Conservation (phyloP, 2,329 filamentous ascomycete species). For the Colletotrichum kahawae region DNA sequence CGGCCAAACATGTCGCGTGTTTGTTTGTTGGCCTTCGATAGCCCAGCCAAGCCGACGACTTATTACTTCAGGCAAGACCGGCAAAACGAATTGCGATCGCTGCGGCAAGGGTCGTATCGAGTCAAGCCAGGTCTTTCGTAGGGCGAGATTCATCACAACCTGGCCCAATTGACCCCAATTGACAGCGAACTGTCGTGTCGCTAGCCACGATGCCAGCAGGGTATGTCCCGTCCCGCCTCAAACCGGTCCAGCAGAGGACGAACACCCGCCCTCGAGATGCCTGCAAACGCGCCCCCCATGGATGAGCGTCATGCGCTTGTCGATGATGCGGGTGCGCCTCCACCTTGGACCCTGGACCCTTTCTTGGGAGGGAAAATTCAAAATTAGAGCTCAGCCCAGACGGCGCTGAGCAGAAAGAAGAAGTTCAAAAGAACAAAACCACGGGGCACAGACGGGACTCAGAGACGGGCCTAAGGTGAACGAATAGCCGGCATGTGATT, state of each 20-base stretch:
- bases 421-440: background rate
- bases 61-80: background rate
- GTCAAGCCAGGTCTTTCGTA: background rate
- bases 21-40: background rate
- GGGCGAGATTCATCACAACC: background rate
- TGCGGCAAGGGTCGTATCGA: conserved; percentile 1
- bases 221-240: conserved; percentile 7
- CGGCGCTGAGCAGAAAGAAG: background rate
- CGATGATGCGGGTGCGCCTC: background rate
- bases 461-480: background rate
- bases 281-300: background rate
- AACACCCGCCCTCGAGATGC: background rate
- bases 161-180: background rate
- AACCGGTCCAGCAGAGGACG: conserved; percentile 1
- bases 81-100: conserved; percentile 16
- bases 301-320: background rate
- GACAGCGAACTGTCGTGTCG: background rate
- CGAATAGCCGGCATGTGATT: background rate
- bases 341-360: conserved; percentile 8
- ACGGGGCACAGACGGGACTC: background rate
- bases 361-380: background rate
- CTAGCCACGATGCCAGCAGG: background rate
- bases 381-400: background rate
- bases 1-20: background rate
- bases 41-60: background rate